These are phyloP conservation scores for Aquilaria malaccensis DNA, from an alignment of 345 rosid genomes.

Conservation along the genomic window DNA sequence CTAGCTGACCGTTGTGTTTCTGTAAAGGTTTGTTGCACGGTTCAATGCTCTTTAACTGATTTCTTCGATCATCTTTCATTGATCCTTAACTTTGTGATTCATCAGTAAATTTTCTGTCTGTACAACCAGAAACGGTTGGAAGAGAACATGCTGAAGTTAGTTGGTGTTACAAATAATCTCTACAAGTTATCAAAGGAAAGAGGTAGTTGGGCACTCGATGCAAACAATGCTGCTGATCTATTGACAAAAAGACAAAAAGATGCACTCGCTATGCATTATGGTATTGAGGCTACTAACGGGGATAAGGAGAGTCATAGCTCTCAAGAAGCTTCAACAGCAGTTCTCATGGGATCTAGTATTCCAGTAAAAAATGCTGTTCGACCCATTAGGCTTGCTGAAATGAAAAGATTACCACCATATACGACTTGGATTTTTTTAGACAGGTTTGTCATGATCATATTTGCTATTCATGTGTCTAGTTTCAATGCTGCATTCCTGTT, in stretches of 20 bases:
- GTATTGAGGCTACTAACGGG: conserved; percentile 39
- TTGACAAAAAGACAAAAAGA: conserved; percentile 77
- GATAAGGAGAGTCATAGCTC: conserved; percentile 45
- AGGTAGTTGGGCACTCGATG: conserved; percentile 23
- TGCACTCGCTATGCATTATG: conserved; percentile 52
- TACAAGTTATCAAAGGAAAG: conserved; percentile 46
- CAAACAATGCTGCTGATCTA: conserved; percentile 38
- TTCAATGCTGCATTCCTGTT: no score
- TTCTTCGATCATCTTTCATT: no score
- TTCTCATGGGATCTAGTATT: conserved; percentile 67
- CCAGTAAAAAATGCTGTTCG: conserved; percentile 69
- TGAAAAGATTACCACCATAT: conserved; percentile 83
- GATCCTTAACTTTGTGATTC: background rate
- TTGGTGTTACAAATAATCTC: conserved; percentile 44
- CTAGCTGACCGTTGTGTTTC: conserved; percentile 50
- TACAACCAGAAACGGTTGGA: conserved; percentile 62
- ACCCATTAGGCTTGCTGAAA: conserved; percentile 68
- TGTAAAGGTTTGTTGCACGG: conserved; percentile 45
- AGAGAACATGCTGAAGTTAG: conserved; percentile 60
- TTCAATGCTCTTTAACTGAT: conserved; percentile 1
- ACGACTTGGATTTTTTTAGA: conserved; percentile 96
- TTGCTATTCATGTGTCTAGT: background rate
- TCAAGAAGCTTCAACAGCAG: conserved; percentile 51
- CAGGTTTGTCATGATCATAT: conserved; percentile 41
- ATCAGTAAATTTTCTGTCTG: conserved; percentile 9